These are phyloP conservation scores for Oryza australiensis DNA, from an alignment of 176 grass and related monocot species.

Conservation along the genomic window DNA sequence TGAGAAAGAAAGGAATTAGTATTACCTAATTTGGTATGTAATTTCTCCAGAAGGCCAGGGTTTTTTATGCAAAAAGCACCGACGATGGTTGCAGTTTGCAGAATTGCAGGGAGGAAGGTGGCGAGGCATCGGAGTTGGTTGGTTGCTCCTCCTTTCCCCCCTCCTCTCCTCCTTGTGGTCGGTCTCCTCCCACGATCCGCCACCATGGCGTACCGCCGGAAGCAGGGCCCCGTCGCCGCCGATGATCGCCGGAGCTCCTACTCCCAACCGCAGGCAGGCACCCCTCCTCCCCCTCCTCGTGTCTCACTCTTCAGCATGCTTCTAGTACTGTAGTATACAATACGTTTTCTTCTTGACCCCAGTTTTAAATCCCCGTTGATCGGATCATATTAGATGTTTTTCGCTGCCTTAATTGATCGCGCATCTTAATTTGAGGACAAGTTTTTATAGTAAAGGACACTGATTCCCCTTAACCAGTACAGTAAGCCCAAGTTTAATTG, in stretches of 20 bases:
- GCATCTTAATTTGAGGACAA: neutral
- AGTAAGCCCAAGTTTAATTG: neutral
- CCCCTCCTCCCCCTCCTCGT: neutral
- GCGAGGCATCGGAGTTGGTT: neutral
- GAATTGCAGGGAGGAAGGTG: neutral
- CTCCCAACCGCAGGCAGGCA: conserved; percentile 10
- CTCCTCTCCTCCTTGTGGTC: too few relatives aligned
- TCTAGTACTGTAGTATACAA: too few relatives aligned
- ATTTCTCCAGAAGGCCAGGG: neutral
- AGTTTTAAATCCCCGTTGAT: neutral
- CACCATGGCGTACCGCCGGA: conserved; percentile 61
- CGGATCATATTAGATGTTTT: neutral
- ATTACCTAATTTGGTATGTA: too few relatives aligned
- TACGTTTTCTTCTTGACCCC: too few relatives aligned
- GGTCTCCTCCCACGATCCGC: too few relatives aligned
- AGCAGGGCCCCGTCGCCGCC: conserved; percentile 30
- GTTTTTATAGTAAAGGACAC: neutral
- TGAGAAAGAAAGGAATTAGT: too few relatives aligned
- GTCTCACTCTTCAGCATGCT: neutral
- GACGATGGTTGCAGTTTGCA: neutral
- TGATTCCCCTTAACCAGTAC: too few relatives aligned
- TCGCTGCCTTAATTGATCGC: neutral
- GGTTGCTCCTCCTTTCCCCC: too few relatives aligned
- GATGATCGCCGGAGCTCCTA: too few relatives aligned
- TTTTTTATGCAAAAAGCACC: neutral